Evolutionary conservation across 2,329 filamentous ascomycete genomes (phyloP).

Genomic region (Aspergillus terreus): DNA sequence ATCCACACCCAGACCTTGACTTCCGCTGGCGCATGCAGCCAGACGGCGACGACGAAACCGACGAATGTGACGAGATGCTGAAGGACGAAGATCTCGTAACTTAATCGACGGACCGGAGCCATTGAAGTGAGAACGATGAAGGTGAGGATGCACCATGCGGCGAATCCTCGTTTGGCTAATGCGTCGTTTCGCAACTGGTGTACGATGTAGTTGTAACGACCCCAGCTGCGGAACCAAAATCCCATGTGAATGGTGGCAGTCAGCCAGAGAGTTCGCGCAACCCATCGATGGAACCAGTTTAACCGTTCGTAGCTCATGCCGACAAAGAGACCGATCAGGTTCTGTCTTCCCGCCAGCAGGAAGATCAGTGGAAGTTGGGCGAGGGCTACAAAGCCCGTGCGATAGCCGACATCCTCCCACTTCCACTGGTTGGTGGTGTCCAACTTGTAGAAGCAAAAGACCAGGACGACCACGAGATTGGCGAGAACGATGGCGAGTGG

Average conservation of each 20-base stretch:
- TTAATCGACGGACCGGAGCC: slow-evolving; percentile 46
- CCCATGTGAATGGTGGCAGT: slow-evolving; percentile 53
- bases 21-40: slow-evolving; percentile 45
- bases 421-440: slow-evolving; percentile 47
- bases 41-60: slow-evolving; percentile 47
- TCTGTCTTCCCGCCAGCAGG: slow-evolving; percentile 54
- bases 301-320: slow-evolving; percentile 49
- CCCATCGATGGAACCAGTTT: slow-evolving; percentile 54
- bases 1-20: slow-evolving; percentile 47
- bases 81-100: slow-evolving; percentile 54
- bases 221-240: slow-evolving; percentile 54
- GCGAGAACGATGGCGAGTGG: slow-evolving; percentile 31
- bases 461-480: slow-evolving; percentile 50
- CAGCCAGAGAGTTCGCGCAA: slow-evolving; percentile 49
- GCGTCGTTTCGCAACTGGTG: slow-evolving; percentile 47
- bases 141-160: slow-evolving; percentile 49
- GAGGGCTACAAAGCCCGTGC: slow-evolving; percentile 52
- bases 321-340: slow-evolving; percentile 48
- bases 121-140: slow-evolving; percentile 52
- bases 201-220: slow-evolving; percentile 47
- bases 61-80: slow-evolving; percentile 52
- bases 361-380: slow-evolving; percentile 55
- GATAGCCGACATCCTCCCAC: slow-evolving; percentile 56
- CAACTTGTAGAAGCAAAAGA: slow-evolving; percentile 55
- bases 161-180: slow-evolving; percentile 50